Percentiles rank a stretch among this genome's conserved stretches.
These are phyloP conservation scores for Sporothrix pallida DNA, from an alignment of 2,329 filamentous ascomycete genomes.

Conservation along the genomic window DNA sequence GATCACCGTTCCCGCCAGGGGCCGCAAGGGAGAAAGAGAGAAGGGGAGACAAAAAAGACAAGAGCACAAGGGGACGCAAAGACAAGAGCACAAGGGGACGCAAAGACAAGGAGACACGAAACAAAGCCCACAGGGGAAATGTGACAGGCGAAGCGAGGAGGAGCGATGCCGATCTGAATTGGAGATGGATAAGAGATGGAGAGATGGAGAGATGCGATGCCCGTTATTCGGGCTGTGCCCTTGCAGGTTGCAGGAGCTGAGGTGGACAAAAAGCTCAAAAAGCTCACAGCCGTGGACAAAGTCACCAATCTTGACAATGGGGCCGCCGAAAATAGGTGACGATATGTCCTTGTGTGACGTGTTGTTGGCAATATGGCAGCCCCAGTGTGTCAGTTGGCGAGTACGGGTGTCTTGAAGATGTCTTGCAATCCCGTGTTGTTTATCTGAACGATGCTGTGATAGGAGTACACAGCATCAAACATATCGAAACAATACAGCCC, in stretches of 20 bases:
- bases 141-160: slow-evolving; percentile 12
- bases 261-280: neutral
- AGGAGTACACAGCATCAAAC: neutral
- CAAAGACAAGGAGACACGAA: neutral
- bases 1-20: neutral
- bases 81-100: neutral
- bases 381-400: slow-evolving; percentile 3
- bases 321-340: too few species aligned
- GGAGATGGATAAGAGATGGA: neutral
- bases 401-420: neutral
- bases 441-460: neutral
- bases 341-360: neutral
- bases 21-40: neutral
- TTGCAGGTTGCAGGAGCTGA: neutral
- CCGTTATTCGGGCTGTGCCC: slow-evolving; percentile 8
- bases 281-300: neutral
- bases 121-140: neutral
- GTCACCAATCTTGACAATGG: too few species aligned
- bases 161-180: slow-evolving; percentile 15
- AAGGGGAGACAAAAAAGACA: neutral
- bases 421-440: neutral
- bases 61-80: neutral
- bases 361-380: neutral
- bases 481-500: neutral
- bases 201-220: too few species aligned